phyloP scores from a whole-genome alignment of 192 early-diverging fungal genomes.

The Cladochytrium replicatum region DNA sequence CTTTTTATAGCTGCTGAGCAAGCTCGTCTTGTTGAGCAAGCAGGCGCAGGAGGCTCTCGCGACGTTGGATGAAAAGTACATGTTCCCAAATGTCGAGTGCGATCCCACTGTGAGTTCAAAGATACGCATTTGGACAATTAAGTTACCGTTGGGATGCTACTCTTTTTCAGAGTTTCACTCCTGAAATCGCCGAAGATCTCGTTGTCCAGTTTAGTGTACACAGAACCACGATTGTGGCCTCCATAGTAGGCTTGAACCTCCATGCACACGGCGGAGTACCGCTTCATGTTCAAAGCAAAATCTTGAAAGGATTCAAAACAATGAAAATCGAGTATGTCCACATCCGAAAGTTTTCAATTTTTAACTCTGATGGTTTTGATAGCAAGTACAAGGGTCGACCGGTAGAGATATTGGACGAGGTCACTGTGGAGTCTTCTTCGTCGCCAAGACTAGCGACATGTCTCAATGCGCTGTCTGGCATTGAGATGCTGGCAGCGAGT shows the following conservation, averaged over 20 bases:
- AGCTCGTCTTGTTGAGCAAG: not conserved
- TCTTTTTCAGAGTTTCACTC: conserved; percentile 19
- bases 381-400: conserved; percentile 23
- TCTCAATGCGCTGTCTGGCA: conserved; percentile 2
- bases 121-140: not conserved
- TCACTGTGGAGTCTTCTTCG: conserved; percentile 15
- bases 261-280: conserved; percentile 22
- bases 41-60: conserved; percentile 6
- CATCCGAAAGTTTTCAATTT: not conserved
- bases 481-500: conserved; percentile 10
- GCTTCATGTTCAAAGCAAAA: conserved; percentile 28
- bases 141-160: no score
- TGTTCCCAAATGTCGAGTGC: conserved; percentile 15
- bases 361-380: not conserved
- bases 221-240: conserved; percentile 12
- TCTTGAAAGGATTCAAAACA: conserved; percentile 24
- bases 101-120: conserved; percentile 8
- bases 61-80: not conserved
- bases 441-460: conserved; percentile 10
- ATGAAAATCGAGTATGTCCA: conserved; percentile 24
- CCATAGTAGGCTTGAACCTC: conserved; percentile 20
- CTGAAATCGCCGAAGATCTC: conserved; percentile 34
- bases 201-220: conserved; percentile 27
- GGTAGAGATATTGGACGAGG: conserved; percentile 20
- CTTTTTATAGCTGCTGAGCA: conserved; percentile 5